These are phyloP conservation scores for Globisporangium emineosum DNA, from an alignment of 352 stramenopile species.

Conservation along the genomic window DNA sequence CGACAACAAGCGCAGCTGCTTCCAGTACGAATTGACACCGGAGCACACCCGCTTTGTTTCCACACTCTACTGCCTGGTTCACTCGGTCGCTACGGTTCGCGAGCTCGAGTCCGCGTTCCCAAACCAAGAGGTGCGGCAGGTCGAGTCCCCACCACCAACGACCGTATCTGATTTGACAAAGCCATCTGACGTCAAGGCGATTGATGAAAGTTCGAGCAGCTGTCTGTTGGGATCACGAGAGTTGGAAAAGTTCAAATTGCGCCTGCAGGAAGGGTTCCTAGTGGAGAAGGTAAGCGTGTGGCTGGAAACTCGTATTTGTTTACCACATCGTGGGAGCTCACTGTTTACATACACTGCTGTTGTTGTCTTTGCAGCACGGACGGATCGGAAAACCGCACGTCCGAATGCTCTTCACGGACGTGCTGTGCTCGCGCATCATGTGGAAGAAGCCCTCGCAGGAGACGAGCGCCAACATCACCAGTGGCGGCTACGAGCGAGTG, in stretches of 20 bases:
- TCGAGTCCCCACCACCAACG: background rate
- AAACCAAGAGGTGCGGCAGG: background rate
- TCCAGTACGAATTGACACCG: conserved; percentile 13
- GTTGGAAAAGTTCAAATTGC: conserved; percentile 34
- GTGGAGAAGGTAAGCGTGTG: conserved; percentile 36
- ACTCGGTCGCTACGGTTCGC: conserved; percentile 2
- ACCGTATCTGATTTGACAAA: background rate
- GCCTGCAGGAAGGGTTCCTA: conserved; percentile 34
- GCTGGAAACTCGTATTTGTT: background rate
- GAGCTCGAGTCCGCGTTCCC: background rate
- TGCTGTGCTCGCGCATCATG: conserved; percentile 31
- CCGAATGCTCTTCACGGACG: conserved; percentile 34
- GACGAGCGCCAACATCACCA: background rate
- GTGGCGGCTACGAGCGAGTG: conserved; percentile 7
- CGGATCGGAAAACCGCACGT: conserved; percentile 36
- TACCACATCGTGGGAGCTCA: background rate
- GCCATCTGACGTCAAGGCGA: background rate
- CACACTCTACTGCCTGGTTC: background rate
- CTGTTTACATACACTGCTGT: background rate
- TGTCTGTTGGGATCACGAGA: conserved; percentile 11
- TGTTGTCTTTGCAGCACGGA: conserved; percentile 25
- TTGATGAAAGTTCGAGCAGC: conserved; percentile 8
- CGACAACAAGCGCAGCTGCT: conserved; percentile 12
- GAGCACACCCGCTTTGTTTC: conserved; percentile 11
- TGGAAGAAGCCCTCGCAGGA: conserved; percentile 33